Evolutionary conservation across 163 green algal species (phyloP), one percentile per base, ranked within the genome.

Genomic region (Scenedesmus sp.): DNA sequence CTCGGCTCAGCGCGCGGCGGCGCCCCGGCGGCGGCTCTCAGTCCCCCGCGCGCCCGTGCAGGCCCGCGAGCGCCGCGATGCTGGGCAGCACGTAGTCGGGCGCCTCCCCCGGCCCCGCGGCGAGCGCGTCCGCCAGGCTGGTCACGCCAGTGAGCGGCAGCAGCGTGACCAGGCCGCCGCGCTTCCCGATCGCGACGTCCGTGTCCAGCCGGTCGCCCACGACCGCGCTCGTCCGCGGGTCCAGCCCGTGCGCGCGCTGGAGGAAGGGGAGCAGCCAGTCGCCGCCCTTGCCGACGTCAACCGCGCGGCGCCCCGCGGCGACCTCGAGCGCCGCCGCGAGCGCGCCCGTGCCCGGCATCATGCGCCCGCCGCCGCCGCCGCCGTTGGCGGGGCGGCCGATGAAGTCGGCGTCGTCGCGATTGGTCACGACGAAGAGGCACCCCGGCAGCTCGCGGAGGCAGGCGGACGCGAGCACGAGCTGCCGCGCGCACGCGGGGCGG

Each of bases 171-270:
- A 92, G 63, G 15, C 87, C 88, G 20, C 89, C 89, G 24, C 81
- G 56, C 24, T 76, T 80, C 15, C 85, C 91, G 54, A 94, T 63
- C 3, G 82, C 76, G 17, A 95, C 86, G 75, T 94, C 91, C 0
- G 89, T 94, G 82, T 94, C 91, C 17, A 94, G 67, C 4, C 89
- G 69, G 80, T 95, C 90, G 0, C 90, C 90, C n/a, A 95, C 78
- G 15, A 95, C 89, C 63, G 81, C 83, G 1, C 88, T 85, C 33
- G 76, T 34, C 1, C 36, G 14, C 0, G 85, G 83, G 14, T 86
- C 66, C 57, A 94, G 47, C 24, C 54, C 24, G 47, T 81, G 85
- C 24, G 79, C 48, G 5, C 63, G 33, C 42, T 74, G 75, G 15
- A 95, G 72, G 74, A 85, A 89, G 22, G 89, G 88, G 53, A 93